These are phyloP conservation scores for Sugiyamaella boreocaroliniensis DNA, from an alignment of 805 yeast species.

Conservation along the genomic window DNA sequence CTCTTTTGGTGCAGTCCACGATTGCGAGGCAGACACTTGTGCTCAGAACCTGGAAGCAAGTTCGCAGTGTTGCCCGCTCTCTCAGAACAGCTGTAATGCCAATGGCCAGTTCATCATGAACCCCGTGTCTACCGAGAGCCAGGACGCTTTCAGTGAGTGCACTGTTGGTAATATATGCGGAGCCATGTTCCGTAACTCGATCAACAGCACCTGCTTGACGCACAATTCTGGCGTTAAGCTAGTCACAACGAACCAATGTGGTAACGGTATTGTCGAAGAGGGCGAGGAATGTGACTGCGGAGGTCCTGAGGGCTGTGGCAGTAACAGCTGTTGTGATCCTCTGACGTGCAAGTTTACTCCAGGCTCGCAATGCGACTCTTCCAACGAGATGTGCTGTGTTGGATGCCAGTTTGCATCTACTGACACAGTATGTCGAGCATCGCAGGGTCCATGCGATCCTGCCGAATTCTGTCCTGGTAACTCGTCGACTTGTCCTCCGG, in stretches of 20 bases:
- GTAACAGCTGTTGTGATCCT: slow-evolving; percentile 30
- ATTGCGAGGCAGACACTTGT: slow-evolving; percentile 33
- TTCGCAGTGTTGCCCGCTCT: slow-evolving; percentile 32
- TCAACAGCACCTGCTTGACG: slow-evolving; percentile 28
- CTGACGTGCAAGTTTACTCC: slow-evolving; percentile 26
- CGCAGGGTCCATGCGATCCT: slow-evolving; percentile 32
- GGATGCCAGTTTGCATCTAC: slow-evolving; percentile 28
- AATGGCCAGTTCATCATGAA: slow-evolving; percentile 33
- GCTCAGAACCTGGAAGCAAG: slow-evolving; percentile 21
- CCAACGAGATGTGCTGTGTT: slow-evolving; percentile 30
- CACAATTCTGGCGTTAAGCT: slow-evolving; percentile 27
- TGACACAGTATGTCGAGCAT: slow-evolving; percentile 26
- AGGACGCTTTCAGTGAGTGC: slow-evolving; percentile 29
- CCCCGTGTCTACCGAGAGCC: slow-evolving; percentile 28
- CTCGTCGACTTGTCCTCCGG: slow-evolving; percentile 29
- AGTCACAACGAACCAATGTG: slow-evolving; percentile 30
- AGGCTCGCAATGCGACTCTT: slow-evolving; percentile 29
- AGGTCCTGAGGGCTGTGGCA: slow-evolving; percentile 30
- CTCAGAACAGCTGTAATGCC: slow-evolving; percentile 28
- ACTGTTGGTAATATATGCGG: slow-evolving; percentile 32
- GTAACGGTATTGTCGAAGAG: slow-evolving; percentile 35
- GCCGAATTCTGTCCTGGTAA: slow-evolving; percentile 32
- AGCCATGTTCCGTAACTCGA: slow-evolving; percentile 22
- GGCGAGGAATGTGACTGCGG: slow-evolving; percentile 38
- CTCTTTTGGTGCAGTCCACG: slow-evolving; percentile 37